Conservation (phyloP, 345 rosid genomes). For the Brassica cretica region DNA sequence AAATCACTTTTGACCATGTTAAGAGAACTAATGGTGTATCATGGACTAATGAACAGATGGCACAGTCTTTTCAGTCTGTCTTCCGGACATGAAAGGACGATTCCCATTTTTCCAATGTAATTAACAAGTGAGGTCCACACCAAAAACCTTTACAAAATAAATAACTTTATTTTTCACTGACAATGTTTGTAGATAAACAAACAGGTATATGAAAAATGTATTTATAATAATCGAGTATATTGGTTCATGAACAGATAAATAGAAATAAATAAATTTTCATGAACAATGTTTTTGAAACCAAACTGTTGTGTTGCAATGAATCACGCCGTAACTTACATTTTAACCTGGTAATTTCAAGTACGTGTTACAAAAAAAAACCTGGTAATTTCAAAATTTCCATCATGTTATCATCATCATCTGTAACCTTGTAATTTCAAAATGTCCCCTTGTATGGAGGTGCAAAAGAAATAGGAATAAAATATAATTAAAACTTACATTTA, state of each 20-base stretch:
- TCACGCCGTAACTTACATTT: neutral
- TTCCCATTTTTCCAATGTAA: slow-evolving; percentile 6
- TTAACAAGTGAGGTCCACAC: neutral
- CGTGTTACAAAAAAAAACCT: neutral
- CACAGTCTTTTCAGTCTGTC: slow-evolving; percentile 14
- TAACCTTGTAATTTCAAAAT: neutral
- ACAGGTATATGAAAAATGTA: neutral
- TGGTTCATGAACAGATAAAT: neutral
- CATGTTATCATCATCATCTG: neutral
- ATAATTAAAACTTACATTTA: neutral
- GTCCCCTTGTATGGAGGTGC: neutral
- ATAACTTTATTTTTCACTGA: neutral
- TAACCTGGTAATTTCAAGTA: neutral
- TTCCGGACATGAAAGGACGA: slow-evolving; percentile 16
- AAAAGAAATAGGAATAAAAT: neutral
- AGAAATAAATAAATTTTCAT: neutral
- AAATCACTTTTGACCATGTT: neutral
- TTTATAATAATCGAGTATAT: neutral
- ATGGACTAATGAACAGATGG: slow-evolving; percentile 23
- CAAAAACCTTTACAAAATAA: neutral
- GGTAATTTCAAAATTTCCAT: neutral
- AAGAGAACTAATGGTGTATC: slow-evolving; percentile 15
- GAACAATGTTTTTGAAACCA: neutral
- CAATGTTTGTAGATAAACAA: neutral
- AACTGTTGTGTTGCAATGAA: neutral